A percentile compares a stretch with the other conserved stretches of the same genome.
Evolutionary conservation across 805 yeast genomes (phyloP).

Genomic region (Starmerella cellae): DNA sequence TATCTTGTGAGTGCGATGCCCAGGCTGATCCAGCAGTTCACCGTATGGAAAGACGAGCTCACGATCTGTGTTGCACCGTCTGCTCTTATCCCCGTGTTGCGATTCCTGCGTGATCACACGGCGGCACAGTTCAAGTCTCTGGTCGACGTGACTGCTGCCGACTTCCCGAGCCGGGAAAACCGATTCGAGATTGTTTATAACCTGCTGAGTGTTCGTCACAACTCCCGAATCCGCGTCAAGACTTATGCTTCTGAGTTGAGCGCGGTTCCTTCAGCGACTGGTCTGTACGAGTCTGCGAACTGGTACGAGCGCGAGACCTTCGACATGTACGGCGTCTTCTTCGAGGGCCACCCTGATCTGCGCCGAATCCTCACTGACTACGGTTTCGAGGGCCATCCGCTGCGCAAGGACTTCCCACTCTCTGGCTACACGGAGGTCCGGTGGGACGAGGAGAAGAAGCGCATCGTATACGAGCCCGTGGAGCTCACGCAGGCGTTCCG

Average conservation of each 20-base stretch:
- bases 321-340: slow-evolving; percentile 76
- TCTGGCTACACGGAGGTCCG: slow-evolving; percentile 84
- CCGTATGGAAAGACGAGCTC: slow-evolving; percentile 86
- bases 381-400: slow-evolving; percentile 85
- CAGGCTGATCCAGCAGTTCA: slow-evolving; percentile 66
- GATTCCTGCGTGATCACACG: slow-evolving; percentile 64
- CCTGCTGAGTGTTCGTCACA: slow-evolving; percentile 64
- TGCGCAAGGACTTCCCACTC: slow-evolving; percentile 85
- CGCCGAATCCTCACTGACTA: slow-evolving; percentile 84
- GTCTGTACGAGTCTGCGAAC: slow-evolving; percentile 64
- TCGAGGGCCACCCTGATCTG: slow-evolving; percentile 79
- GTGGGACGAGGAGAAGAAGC: slow-evolving; percentile 81
- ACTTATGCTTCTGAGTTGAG: slow-evolving; percentile 75
- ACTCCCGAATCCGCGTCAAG: slow-evolving; percentile 77
- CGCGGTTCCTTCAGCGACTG: slow-evolving; percentile 68
- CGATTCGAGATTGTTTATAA: slow-evolving; percentile 82
- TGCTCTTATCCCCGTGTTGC: slow-evolving; percentile 56
- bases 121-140: slow-evolving; percentile 67
- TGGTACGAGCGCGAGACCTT: slow-evolving; percentile 88
- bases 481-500: slow-evolving; percentile 89
- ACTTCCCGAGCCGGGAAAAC: slow-evolving; percentile 69
- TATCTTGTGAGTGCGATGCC: slow-evolving; percentile 69
- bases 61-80: slow-evolving; percentile 61
- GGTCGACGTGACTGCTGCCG: slow-evolving; percentile 75
- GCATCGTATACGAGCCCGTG: slow-evolving; percentile 78